Evolutionary conservation across 306 rosid species (phyloP), one percentile per base, ranked within the genome.

Genomic region (Prunus mume): DNA sequence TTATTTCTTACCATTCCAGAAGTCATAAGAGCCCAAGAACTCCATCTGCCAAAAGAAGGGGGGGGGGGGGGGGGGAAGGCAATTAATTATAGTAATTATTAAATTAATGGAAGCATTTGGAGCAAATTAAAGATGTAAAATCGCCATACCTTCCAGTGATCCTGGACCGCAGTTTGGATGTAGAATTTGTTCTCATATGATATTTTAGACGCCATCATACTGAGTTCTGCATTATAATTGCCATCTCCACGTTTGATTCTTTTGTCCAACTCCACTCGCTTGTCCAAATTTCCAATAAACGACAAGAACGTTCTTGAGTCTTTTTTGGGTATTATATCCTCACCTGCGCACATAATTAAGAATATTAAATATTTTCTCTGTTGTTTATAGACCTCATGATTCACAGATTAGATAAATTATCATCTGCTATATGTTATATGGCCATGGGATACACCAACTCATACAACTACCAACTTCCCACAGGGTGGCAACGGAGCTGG

Each of bases 171-270:
- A 56, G 54, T 2, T 76, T 78, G 13, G 57, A 91, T 76, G 69
- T 65, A 88, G 65, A 85, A 79, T 52, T 12, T 69, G 80, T 91
- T 91, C 79, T 91, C 97, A 19, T 91, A 91, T 4, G 81, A 74
- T 10, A 80, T 83, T 69, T 91, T 91, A 51, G 93, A 78, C 50
- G 97, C 93, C 97, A 91, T 89, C 86, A 87, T 81, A 22, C 92
- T 74, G 0, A 89, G 54, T 0, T 84, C 85, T 70, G 78, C 81
- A 62, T 86, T 75, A 41, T 91, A 91, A 54, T 22, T 86, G 32
- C 68, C 28, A 66, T 87, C 92, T 49, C 78, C 86, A 20, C 73
- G 87, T 55, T 72, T 85, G 50, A 91, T 75, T 58, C 34, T 76
- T 15, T 50, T 41, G 71, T 85, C 87, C 72, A 83, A 51, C 78